Conservation (phyloP, 2,329 filamentous ascomycete species). For the Lasiodiplodia gonubiensis region DNA sequence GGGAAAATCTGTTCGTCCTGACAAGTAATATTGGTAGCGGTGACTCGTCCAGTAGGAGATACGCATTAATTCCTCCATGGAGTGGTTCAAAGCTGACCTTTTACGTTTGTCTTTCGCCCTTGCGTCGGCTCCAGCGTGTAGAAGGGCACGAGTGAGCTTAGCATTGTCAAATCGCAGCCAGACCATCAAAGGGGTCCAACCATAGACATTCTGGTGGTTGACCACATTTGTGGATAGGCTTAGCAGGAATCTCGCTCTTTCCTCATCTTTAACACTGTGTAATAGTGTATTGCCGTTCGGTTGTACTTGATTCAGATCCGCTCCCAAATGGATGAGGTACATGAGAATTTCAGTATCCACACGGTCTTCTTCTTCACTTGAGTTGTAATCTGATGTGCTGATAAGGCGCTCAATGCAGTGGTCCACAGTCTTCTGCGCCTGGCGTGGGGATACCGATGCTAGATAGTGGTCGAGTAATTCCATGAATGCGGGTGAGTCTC, state of each 20-base stretch:
- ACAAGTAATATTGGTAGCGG: fast-evolving
- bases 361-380: fast-evolving
- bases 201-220: not conserved
- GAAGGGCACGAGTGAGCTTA: not conserved
- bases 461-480: too few species aligned
- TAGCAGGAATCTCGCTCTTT: not conserved
- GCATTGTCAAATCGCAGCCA: fast-evolving
- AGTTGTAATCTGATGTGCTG: fast-evolving
- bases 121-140: not conserved
- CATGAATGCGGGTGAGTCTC: too few species aligned
- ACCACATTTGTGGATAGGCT: not conserved
- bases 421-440: too few species aligned
- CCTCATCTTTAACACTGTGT: not conserved
- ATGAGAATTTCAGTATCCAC: fast-evolving
- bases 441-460: too few species aligned
- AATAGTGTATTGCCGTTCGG: not conserved
- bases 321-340: too few species aligned
- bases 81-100: not conserved
- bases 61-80: fast-evolving
- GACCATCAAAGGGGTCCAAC: not conserved
- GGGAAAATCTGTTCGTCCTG: fast-evolving
- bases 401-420: too few species aligned
- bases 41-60: not conserved
- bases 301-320: not conserved
- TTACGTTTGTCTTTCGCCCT: not conserved